phyloP scores from a whole-genome alignment of 1,284 basidiomycete species.

The Ganoderma lucidum region DNA sequence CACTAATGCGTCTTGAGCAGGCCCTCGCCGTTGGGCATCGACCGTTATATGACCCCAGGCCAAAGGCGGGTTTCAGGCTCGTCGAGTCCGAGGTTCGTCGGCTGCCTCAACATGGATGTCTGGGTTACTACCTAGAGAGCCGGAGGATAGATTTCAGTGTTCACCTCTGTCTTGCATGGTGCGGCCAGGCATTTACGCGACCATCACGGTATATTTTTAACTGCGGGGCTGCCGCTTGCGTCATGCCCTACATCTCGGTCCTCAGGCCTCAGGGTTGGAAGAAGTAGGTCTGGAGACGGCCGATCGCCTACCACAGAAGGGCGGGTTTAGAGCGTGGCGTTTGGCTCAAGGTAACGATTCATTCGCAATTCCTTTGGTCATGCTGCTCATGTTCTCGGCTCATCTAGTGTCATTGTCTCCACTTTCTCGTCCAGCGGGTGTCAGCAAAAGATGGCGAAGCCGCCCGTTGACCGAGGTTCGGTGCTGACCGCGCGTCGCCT shows the following conservation, averaged over 20 bases:
- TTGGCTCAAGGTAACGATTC: not conserved
- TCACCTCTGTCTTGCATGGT: not conserved
- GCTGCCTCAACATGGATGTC: not conserved
- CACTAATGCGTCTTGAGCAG: not conserved
- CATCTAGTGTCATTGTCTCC: not conserved
- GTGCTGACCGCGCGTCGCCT: not conserved
- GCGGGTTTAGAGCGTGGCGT: not conserved
- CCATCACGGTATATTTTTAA: not conserved
- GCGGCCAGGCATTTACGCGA: not conserved
- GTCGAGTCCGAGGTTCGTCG: not conserved
- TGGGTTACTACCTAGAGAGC: not conserved
- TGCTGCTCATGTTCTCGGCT: not conserved
- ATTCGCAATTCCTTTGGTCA: not conserved
- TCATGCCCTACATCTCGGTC: not conserved
- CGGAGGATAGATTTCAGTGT: not conserved
- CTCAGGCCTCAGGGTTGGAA: not conserved
- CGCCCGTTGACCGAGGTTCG: not conserved
- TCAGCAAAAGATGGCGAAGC: not conserved
- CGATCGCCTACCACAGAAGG: not conserved
- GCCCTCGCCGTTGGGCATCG: no score
- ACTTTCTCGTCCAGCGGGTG: not conserved
- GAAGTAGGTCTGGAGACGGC: not conserved
- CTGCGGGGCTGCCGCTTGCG: not conserved
- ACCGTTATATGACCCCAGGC: not conserved
- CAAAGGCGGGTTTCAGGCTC: not conserved